Conservation (phyloP, 495 filamentous ascomycete genomes). For the Letharia columbiana region DNA sequence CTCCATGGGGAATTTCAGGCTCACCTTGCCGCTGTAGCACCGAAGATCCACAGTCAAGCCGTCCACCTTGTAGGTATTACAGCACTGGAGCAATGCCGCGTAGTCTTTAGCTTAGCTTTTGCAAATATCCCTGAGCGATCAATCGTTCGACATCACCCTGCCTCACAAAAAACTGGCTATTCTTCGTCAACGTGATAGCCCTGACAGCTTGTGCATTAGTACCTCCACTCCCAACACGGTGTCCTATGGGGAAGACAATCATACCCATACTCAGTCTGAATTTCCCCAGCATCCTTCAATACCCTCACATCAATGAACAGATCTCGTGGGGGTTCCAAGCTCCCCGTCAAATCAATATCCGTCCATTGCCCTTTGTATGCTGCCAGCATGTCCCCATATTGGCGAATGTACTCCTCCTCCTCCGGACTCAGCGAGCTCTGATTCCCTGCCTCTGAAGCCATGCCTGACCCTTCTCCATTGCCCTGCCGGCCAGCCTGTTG, state of each 20-base stretch:
- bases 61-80: background rate
- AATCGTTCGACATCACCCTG: conserved; percentile 94
- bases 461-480: conserved; percentile 21
- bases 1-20: background rate
- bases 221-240: background rate
- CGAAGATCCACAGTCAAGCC: background rate
- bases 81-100: background rate
- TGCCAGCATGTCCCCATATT: conserved; percentile 84
- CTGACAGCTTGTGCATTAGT: conserved; percentile 36
- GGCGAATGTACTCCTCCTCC: conserved; percentile 91
- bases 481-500: conserved; percentile 30
- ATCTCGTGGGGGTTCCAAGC: conserved; percentile 87
- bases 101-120: conserved; percentile 68
- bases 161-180: conserved; percentile 94
- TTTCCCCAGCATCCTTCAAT: conserved; percentile 94
- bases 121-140: conserved; percentile 94
- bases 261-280: conserved; percentile 98
- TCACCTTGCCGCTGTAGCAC: background rate
- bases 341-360: conserved; percentile 92
- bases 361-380: conserved; percentile 99
- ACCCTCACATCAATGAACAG: conserved; percentile 97
- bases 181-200: conserved; percentile 92
- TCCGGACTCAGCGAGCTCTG: conserved; percentile 87
- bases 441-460: conserved; percentile 37
- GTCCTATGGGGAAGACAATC: conserved; percentile 25